Evolutionary conservation across 495 filamentous ascomycete species (phyloP).

Genomic region (Penicillium chermesinum): DNA sequence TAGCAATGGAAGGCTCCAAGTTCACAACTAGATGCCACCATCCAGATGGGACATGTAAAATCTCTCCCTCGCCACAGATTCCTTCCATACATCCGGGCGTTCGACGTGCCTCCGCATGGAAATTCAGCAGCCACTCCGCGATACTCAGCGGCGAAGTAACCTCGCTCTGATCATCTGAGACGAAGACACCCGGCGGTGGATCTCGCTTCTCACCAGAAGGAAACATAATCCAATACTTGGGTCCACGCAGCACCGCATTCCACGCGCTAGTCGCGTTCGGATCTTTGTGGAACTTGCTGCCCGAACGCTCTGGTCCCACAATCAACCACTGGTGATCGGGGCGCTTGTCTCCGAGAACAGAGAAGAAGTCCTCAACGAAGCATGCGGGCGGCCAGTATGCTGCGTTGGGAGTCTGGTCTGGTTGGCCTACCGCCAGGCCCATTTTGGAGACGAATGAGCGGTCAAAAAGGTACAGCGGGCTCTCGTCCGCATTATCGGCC

Average conservation of each 20-base stretch:
- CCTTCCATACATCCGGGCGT: slow-evolving; percentile 81
- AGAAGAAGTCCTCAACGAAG: slow-evolving; percentile 87
- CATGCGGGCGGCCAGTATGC: slow-evolving; percentile 81
- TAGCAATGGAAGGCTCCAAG: slow-evolving; percentile 71
- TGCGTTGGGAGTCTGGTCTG: slow-evolving; percentile 38
- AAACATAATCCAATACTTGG: slow-evolving; percentile 99
- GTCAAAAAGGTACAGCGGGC: slow-evolving; percentile 91
- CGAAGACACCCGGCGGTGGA: slow-evolving; percentile 82
- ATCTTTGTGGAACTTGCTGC: slow-evolving; percentile 93
- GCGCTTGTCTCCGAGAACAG: slow-evolving; percentile 69
- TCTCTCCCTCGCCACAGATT: slow-evolving; percentile 80
- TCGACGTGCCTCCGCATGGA: slow-evolving; percentile 80
- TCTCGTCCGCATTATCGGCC: slow-evolving; percentile 77
- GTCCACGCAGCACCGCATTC: slow-evolving; percentile 89
- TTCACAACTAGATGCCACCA: slow-evolving; percentile 99
- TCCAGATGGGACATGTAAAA: slow-evolving; percentile 85
- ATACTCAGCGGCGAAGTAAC: slow-evolving; percentile 94
- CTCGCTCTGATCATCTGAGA: slow-evolving; percentile 87
- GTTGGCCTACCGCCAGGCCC: slow-evolving; percentile 55
- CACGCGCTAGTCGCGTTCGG: slow-evolving; percentile 78
- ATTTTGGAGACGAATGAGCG: slow-evolving; percentile 84
- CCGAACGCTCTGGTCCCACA: slow-evolving; percentile 81
- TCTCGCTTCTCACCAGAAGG: slow-evolving; percentile 56
- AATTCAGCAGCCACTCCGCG: slow-evolving; percentile 88
- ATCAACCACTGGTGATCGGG: slow-evolving; percentile 94